A percentile compares a stretch with the other conserved stretches of the same genome.
Evolutionary conservation across 371 early-diverging fungal species (phyloP).

Genomic region (Haplosporangium sp.): DNA sequence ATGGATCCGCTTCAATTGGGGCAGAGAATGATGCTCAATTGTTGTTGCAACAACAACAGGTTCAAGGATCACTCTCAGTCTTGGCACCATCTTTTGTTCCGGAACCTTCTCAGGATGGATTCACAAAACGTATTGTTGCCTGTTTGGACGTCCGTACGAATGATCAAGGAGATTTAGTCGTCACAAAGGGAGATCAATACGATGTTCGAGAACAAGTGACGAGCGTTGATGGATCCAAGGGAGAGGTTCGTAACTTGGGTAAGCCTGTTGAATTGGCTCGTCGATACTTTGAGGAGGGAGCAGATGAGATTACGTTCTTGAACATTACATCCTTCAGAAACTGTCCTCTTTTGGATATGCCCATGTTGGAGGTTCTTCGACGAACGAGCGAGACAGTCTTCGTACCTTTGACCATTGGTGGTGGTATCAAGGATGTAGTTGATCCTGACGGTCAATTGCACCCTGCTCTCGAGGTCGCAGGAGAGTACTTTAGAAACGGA

Average conservation of each 20-base stretch:
- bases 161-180: conserved; percentile 96
- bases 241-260: conserved; percentile 95
- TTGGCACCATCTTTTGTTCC: conserved; percentile 28
- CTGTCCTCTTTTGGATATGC: conserved; percentile 89
- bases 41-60: conserved; percentile 1
- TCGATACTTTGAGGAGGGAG: conserved; percentile 94
- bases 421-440: conserved; percentile 93
- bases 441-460: conserved; percentile 86
- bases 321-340: conserved; percentile 98
- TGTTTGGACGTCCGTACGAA: conserved; percentile 97
- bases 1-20: conserved; percentile 42
- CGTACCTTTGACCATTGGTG: conserved; percentile 98
- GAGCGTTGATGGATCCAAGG: conserved; percentile 53
- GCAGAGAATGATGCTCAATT: conserved; percentile 27
- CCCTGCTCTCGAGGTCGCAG: conserved; percentile 94
- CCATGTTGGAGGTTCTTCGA: conserved; percentile 94
- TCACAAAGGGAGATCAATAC: conserved; percentile 99
- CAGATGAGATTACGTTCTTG: conserved; percentile 97
- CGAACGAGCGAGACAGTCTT: conserved; percentile 92
- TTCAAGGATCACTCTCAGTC: conserved; percentile 28
- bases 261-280: conserved; percentile 95
- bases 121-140: conserved; percentile 94
- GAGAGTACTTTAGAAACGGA: conserved; percentile 97
- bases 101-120: conserved; percentile 60
- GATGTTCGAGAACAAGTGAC: conserved; percentile 89